These are phyloP conservation scores for Neopestalotiopsis rosae DNA, from an alignment of 2,329 filamentous ascomycete genomes.

Conservation along the genomic window DNA sequence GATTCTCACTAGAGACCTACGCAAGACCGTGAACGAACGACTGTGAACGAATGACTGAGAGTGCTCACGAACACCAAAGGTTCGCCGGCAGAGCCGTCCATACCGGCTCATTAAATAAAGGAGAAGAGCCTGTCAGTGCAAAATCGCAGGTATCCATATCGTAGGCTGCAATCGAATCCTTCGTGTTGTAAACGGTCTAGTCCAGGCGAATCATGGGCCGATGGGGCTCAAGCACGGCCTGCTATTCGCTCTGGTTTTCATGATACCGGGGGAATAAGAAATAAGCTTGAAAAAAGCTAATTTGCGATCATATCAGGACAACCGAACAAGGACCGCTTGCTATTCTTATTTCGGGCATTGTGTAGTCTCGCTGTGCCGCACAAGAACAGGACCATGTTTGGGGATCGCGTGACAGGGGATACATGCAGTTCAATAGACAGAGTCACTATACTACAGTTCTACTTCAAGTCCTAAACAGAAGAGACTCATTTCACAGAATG, in stretches of 20 bases:
- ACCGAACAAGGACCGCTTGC: not conserved
- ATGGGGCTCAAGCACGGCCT: not conserved
- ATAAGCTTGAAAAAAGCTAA: slow-evolving; percentile 1
- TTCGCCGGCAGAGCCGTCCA: not conserved
- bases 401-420: too few relatives aligned
- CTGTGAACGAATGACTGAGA: not conserved
- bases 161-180: not conserved
- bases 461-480: too few relatives aligned
- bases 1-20: not conserved
- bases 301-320: not conserved
- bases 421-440: too few relatives aligned
- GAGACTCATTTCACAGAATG: too few relatives aligned
- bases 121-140: not conserved
- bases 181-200: not conserved
- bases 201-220: not conserved
- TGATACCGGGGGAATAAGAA: not conserved
- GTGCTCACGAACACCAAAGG: not conserved
- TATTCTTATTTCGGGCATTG: not conserved
- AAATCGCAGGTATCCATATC: not conserved
- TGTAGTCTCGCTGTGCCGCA: not conserved
- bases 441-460: too few relatives aligned
- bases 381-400: too few relatives aligned
- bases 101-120: not conserved
- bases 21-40: not conserved
- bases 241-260: not conserved